Evolutionary conservation across 768 basidiomycete genomes (phyloP), one percentile per base, ranked within the genome.

Genomic region (Chalciporus sphaerocephalus): DNA sequence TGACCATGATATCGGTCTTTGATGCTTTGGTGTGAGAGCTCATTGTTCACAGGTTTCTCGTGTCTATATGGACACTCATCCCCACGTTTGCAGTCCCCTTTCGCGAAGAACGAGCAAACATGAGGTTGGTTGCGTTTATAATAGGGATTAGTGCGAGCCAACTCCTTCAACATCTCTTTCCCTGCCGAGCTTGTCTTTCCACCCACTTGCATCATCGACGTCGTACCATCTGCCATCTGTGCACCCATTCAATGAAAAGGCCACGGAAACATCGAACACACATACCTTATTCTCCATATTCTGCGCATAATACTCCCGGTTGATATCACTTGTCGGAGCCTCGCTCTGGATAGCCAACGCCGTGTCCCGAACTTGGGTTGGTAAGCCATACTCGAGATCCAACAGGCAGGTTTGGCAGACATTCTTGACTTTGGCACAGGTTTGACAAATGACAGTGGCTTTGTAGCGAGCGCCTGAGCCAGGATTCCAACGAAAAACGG

Each of bases 401-500:
- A 99, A 74, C 22, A 99, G 74, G 66, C 96, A 99, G 2, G 94
- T 97, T 71, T 98, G 96, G 73, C 96, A 99, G 43, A 96, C 85
- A 60, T 93, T 93, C 73, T 90, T 90, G 55, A 92, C 82, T 70
- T 97, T 97, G 39, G 94, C 89, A 57, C 95, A 97, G 4, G 94
- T 95, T 66, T 95, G 94, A 69, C 93, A 96, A 50, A 97, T 83
- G 50, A 96, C 92, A 10, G 96, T 99, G 48, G 92, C 88, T 75
- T 98, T 98, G 81, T 80, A 97, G 22, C 95, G 84, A 64, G 84
- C 86, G 33, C 93, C 95, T 3, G 83, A 72, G 36, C 96, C 96
- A 2, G 96, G 94, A 60, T 97, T 95, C 96, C 96, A 99, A 32
- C 92, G 87, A 71, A 99, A 99, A 56, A 97, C 87, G 38, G 91